Base-by-base conservation (phyloP, 2,329 filamentous ascomycete species). In the Fusarium sp. region DNA sequence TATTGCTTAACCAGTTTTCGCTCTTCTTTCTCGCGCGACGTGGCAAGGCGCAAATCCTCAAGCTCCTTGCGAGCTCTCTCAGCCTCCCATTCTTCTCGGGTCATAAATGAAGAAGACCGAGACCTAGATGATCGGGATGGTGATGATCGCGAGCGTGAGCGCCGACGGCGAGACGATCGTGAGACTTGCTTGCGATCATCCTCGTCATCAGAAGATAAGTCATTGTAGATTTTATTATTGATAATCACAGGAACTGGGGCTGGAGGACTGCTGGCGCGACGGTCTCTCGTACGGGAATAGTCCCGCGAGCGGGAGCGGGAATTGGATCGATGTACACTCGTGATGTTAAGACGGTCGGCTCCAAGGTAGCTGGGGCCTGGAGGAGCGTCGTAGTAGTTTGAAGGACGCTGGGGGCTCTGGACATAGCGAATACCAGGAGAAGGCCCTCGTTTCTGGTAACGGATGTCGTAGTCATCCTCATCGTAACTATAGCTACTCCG, bases 401-500 rank as follows among this genome's bases (percentile, higher is more conserved):
- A 80, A 22, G 79, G 79, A 38, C 79, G 81, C 14, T 78, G 77
- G 2, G 79, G 80, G 40, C 80, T 77, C 34, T 83, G 79, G 34
- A 87, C 83, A 72, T 86, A 87, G 62, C 84, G 81, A 12, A 83
- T 79, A 47, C 82, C 78, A 6, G 81, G 79, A 27, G 82, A 81
- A n/a, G 78, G 80, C 6, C 77, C 79, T 40, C 80, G 81, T 27
- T 81, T 82, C 55, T 80, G 81, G 65, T 87, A 77, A 46, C 79
- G 85, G 70, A 89, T 82, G 72, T 89, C 84, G 53, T 88, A 73
- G 49, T 89, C 87, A 30, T 88, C 87, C 34, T 89, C 83, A 59
- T 84, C 82, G 72, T 84, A 86, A 74, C 83, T 84, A 74, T 83
- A 84, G 68, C 75, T 81, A 62, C 56, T 59, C 50, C 59, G 62